Evolutionary conservation across 2,329 filamentous ascomycete species (phyloP), one percentile per base, ranked within the genome.

Genomic region (Hypoxylon sp.): DNA sequence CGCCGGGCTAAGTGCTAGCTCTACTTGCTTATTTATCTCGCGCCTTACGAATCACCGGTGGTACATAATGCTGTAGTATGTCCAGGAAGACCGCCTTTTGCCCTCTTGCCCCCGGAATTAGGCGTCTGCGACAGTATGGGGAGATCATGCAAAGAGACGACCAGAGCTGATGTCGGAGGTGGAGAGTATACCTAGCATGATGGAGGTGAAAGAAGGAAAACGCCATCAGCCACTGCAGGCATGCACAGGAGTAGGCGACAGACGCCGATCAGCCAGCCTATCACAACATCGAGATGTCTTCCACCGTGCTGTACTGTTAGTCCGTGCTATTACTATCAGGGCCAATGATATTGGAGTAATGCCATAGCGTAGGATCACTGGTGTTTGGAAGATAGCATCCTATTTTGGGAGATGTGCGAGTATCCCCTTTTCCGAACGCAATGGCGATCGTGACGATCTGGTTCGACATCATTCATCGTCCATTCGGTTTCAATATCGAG

Each of bases 241-340:
- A 17, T 5, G 42, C 8, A 35, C 31, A 35, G 19, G 15, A 23
- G 26, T 32, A 35, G 29, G 34, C 25, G 30, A 38, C 55, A 59
- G 50, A 44, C 47, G 43, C 35, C 25, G 51, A 43, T 42, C 42
- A 49, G 46, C 40, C 13, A 45, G 42, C 37, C 30, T 44, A 30
- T 50, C 35, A 46, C 51, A 23, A 19, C 42, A 38, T 46, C 40
- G 38, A 38, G 26, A 36, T 32, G 17, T 41, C 45, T 38, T 17
- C 25, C 29, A 49, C 27, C 16, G 43, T 31, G 34, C 32, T 25
- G 37, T 45, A 42, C 19, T 25, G 46, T 36, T 42, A 31, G 23
- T 43, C 36, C 20, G 13, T 11, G 25, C 11, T 23, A 7, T 13
- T 30, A 17, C 17, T 36, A 20, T 26, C 11, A 40, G 26, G 13